Percentiles rank a stretch among this genome's conserved stretches.
Evolutionary conservation across 805 yeast genomes (phyloP).

Genomic region (Wickerhamiella allomyrinae): DNA sequence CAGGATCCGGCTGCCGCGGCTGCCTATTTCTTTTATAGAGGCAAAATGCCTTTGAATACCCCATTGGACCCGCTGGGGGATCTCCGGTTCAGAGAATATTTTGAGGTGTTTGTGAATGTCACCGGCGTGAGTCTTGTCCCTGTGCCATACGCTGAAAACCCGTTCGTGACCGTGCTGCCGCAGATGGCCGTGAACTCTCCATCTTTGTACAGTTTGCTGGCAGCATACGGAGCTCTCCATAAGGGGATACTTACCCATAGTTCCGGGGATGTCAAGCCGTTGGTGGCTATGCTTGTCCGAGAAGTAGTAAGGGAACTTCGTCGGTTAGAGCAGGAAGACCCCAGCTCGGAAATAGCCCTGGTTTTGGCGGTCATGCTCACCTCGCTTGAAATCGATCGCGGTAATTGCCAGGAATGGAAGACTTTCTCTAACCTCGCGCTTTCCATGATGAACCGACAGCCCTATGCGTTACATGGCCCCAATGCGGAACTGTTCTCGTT

Average conservation of each 20-base stretch:
- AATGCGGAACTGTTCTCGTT: slow-evolving; percentile 14
- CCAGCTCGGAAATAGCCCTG: background rate
- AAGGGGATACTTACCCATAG: slow-evolving; percentile 1
- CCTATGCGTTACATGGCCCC: slow-evolving; percentile 14
- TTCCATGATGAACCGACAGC: slow-evolving; percentile 8
- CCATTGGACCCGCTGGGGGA: background rate
- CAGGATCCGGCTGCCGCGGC: background rate
- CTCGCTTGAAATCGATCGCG: slow-evolving; percentile 8
- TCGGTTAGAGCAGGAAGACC: background rate
- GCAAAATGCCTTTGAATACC: background rate
- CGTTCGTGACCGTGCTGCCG: slow-evolving; percentile 52
- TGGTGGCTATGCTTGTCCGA: background rate
- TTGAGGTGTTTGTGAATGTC: slow-evolving; percentile 47
- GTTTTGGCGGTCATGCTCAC: background rate
- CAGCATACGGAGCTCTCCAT: slow-evolving; percentile 16
- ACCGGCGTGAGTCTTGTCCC: slow-evolving; percentile 54
- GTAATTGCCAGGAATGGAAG: slow-evolving; percentile 8
- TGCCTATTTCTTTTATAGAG: background rate
- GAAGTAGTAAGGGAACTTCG: background rate
- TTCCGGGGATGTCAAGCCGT: background rate
- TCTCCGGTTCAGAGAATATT: slow-evolving; percentile 31
- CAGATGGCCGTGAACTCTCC: slow-evolving; percentile 43
- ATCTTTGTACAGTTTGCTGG: slow-evolving; percentile 9
- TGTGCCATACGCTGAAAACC: slow-evolving; percentile 52
- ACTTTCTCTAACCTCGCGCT: slow-evolving; percentile 7